phyloP scores from a whole-genome alignment of 2,329 filamentous ascomycete species.

The Macrophomina tecta region DNA sequence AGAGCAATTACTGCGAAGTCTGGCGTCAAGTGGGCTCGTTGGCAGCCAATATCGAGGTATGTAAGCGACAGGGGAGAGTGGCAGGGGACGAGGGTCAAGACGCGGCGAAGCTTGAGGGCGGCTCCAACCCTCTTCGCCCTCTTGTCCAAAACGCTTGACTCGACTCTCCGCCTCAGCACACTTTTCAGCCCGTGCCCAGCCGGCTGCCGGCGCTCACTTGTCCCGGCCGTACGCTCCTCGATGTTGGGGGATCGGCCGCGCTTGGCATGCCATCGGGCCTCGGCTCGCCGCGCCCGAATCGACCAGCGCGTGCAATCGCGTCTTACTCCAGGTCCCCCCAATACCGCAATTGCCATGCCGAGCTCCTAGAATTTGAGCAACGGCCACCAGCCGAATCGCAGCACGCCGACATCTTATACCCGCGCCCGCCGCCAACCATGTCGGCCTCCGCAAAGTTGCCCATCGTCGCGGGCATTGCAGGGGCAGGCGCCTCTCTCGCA shows the following conservation, averaged over 20 bases:
- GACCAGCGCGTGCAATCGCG: conserved; percentile 1
- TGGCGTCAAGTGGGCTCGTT: neutral
- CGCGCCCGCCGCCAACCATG: conserved; percentile 1
- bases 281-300: conserved; percentile 13
- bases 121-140: neutral
- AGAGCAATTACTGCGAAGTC: conserved; percentile 5
- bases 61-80: neutral
- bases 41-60: neutral
- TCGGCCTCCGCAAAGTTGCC: conserved; percentile 3
- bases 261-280: neutral
- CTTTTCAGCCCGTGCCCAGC: neutral
- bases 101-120: conserved; percentile 19
- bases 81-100: neutral
- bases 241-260: neutral
- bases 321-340: neutral
- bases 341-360: conserved; percentile 1
- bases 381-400: neutral
- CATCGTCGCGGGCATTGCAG: conserved; percentile 12
- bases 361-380: neutral
- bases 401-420: neutral
- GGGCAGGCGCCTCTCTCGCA: conserved; percentile 30
- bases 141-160: conserved; percentile 22
- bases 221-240: neutral
- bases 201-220: neutral
- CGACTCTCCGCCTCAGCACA: neutral